A percentile compares a stretch with the other conserved stretches of the same genome.
Conservation (phyloP, 805 yeast species). For the Candida ovalis region DNA sequence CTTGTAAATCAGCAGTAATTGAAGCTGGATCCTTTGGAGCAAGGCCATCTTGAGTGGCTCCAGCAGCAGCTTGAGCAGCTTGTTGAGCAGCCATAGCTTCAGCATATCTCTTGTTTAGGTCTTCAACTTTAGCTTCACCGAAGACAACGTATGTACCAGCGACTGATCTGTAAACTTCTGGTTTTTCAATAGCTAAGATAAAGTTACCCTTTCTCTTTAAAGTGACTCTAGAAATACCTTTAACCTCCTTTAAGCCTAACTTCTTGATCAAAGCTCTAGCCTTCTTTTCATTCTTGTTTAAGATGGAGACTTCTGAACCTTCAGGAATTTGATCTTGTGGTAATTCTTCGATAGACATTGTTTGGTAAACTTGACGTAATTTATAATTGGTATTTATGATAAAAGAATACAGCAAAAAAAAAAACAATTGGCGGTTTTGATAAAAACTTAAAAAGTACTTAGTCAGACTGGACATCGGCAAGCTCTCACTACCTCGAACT, state of each 20-base stretch:
- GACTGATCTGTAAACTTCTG: conserved; percentile 91
- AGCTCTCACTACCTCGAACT: too few relatives aligned
- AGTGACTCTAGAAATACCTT: conserved; percentile 92
- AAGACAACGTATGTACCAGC: conserved; percentile 95
- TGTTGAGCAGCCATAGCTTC: conserved; percentile 79
- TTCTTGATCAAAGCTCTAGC: conserved; percentile 88
- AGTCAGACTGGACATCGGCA: too few relatives aligned
- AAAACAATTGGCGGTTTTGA: background rate
- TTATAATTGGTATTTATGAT: background rate
- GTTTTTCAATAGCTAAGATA: conserved; percentile 85
- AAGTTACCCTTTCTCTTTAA: conserved; percentile 90
- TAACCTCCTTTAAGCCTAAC: conserved; percentile 84
- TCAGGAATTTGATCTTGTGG: conserved; percentile 54
- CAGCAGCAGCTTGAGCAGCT: conserved; percentile 49
- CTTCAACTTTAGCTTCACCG: conserved; percentile 97
- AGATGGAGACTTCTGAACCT: conserved; percentile 77
- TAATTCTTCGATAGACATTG: conserved; percentile 33
- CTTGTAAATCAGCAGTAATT: conserved; percentile 78
- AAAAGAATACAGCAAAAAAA: background rate
- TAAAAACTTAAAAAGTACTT: background rate
- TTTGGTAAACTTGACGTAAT: conserved; percentile 1
- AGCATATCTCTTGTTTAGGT: conserved; percentile 82
- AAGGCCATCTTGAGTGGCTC: conserved; percentile 28
- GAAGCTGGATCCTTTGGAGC: conserved; percentile 67
- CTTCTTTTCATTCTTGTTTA: conserved; percentile 90